Base-by-base conservation (phyloP, 1,284 basidiomycete species). In the Puccinia novopanici region DNA sequence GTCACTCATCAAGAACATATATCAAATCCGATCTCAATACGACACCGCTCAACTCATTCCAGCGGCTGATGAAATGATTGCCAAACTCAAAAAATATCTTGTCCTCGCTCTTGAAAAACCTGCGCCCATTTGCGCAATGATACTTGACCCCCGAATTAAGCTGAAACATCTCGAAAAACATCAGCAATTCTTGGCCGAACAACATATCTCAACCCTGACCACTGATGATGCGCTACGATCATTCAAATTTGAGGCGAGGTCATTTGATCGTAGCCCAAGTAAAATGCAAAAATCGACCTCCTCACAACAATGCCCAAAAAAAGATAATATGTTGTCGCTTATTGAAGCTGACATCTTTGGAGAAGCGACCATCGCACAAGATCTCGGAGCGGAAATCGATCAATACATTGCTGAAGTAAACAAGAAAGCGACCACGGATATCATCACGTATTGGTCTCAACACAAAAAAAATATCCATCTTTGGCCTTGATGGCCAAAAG, bases 91-190 rank as follows among this genome's bases (percentile, higher is more conserved):
- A 12, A 63, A 63, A 30, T 63, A 63, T 22, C 59, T 63, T 63
- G 30, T 34, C 12, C 10, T 63, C 30, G 27, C 37, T 13, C 22
- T 63, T 10, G 27, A n/a, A 13, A 63, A 63, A 22, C 10, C 27
- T 8, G 30, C 59, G 4, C 30, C 37, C 6, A 63, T 63, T 5
- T 63, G 37, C 30, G 8, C 59, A 3, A 34, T 40, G 37, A 63
- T 63, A 27, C 59, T 63, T 15, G 59, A 63, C n/a, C 59, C 59
- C 5, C 59, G 59, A 9, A 63, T 63, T n/a, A 63, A 63, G n/a
- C 10, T 63, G 5, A 63, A 30, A 27, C 12, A 34, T 22, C 19
- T 63, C 30, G 59, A 63, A n/a, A 63, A 63, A 5, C 8, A 63
- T 63, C 50, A 22, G 17, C 9, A 8, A 8, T 54, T 54, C 5